Evolutionary conservation across 1,284 basidiomycete species (phyloP), one percentile per base, ranked within the genome.

Genomic region (Ceratobasidium sp.): DNA sequence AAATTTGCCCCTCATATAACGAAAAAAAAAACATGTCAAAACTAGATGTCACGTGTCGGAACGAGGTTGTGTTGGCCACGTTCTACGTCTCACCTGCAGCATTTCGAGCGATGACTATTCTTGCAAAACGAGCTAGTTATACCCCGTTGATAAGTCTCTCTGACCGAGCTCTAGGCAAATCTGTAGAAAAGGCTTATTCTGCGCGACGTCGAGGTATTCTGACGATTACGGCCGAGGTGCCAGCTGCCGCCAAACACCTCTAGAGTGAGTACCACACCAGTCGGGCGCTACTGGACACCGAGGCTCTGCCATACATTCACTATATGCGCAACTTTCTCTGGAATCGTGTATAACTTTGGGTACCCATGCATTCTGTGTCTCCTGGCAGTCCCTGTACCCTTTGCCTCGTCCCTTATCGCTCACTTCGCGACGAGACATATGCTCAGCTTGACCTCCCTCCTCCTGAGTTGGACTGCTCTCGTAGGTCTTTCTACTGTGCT

Each of bases 311-410:
- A 64, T 47, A 4, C 23, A n/a, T 30, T 35, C 46, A 23, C 41
- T 67, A 67, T 67, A 67, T 67, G 64, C 64, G 64, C 23, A 14
- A 55, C 47, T 67, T 67, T 38, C 30, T 13, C 64, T 67, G 38
- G 38, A 9, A 18, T 57, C 23, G 26, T 38, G 64, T 67, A 18
- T 16, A 55, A 55, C 38, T 43, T 14, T 23, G 26, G n/a, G 35
- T 4, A 3, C 23, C 49, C 4, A 38, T 13, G 16, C 26, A 52
- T 50, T 64, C 49, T 41, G 3, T n/a, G 30, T 28, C 3, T 21
- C 11, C 35, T 52, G 21, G 11, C 23, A 5, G n/a, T 18, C 28
- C 28, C 14, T n/a, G 35, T 14, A 16, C 62, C 62, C 62, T 46
- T 32, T 32, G 26, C 62, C 47, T 26, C 62, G 18, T 13, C 62